A percentile compares a stretch with the other conserved stretches of the same genome.
Evolutionary conservation across 768 basidiomycete species (phyloP).

Genomic region (Tulasnella sp.): DNA sequence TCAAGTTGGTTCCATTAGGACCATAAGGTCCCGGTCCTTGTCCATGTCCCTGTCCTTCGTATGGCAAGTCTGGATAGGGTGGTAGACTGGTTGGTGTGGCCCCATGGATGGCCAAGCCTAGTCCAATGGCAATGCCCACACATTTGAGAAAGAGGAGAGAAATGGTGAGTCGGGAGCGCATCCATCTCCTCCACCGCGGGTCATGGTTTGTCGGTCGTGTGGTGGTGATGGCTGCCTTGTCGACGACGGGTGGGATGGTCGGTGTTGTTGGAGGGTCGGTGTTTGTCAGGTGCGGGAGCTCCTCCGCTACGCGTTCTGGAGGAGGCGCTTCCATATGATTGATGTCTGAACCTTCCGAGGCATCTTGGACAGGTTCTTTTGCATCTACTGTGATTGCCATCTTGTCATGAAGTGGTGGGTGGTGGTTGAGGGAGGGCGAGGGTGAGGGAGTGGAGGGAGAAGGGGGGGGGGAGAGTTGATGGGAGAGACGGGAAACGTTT

Average conservation of each 20-base stretch:
- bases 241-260: neutral
- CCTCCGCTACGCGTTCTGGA: neutral
- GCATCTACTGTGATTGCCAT: too few relatives aligned
- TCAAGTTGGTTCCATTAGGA: neutral
- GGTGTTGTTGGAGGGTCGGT: neutral
- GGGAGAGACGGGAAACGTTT: too few relatives aligned
- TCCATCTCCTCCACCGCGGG: neutral
- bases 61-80: neutral
- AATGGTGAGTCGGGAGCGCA: neutral
- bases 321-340: neutral
- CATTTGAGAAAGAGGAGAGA: neutral
- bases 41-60: too few relatives aligned
- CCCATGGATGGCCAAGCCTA: neutral
- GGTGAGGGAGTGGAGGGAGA: too few relatives aligned
- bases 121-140: neutral
- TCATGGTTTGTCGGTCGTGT: neutral
- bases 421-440: too few relatives aligned
- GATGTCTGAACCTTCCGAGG: too few relatives aligned
- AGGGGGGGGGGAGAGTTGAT: too few relatives aligned
- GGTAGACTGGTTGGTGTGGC: neutral
- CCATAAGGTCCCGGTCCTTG: neutral
- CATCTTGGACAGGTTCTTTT: too few relatives aligned
- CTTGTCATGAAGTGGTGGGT: too few relatives aligned
- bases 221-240: neutral
- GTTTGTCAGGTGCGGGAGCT: neutral